Percentiles rank a stretch among this genome's conserved stretches.
phyloP scores from a whole-genome alignment of 2,329 filamentous ascomycete genomes.

The Gyromitra esculenta region DNA sequence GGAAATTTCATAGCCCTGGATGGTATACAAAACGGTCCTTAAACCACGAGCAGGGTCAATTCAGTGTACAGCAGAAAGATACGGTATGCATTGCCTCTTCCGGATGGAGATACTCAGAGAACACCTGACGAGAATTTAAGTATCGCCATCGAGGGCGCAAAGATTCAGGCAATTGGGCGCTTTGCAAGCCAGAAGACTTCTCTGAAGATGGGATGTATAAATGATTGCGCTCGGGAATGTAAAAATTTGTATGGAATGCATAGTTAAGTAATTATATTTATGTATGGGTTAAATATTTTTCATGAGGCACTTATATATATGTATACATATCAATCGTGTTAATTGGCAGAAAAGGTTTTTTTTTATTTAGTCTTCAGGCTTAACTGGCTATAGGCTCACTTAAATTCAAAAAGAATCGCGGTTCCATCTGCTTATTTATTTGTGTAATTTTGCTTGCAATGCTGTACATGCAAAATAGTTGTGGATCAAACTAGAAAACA shows the following conservation, averaged over 20 bases:
- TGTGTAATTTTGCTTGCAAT: no score
- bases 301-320: not conserved
- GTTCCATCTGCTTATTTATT: no score
- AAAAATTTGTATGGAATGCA: not conserved
- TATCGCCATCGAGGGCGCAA: conserved; percentile 13
- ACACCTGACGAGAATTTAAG: conserved; percentile 68
- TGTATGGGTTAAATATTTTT: not conserved
- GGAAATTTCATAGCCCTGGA: conserved; percentile 58
- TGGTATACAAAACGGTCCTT: conserved; percentile 67
- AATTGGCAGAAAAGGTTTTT: not conserved
- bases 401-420: no score
- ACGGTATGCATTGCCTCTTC: conserved; percentile 68
- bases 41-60: conserved; percentile 63
- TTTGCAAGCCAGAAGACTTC: conserved; percentile 27
- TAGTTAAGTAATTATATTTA: not conserved
- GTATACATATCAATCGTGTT: not conserved
- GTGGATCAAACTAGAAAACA: no score
- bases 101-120: conserved; percentile 69
- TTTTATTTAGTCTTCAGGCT: not conserved
- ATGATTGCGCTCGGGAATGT: conserved; percentile 23
- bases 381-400: no score
- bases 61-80: conserved; percentile 65
- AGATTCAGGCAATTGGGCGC: conserved; percentile 33
- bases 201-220: conserved; percentile 43
- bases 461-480: no score